Evolutionary conservation across 495 filamentous ascomycete species (phyloP), one percentile per base, ranked within the genome.

Genomic region (Lichenothelia convexa): DNA sequence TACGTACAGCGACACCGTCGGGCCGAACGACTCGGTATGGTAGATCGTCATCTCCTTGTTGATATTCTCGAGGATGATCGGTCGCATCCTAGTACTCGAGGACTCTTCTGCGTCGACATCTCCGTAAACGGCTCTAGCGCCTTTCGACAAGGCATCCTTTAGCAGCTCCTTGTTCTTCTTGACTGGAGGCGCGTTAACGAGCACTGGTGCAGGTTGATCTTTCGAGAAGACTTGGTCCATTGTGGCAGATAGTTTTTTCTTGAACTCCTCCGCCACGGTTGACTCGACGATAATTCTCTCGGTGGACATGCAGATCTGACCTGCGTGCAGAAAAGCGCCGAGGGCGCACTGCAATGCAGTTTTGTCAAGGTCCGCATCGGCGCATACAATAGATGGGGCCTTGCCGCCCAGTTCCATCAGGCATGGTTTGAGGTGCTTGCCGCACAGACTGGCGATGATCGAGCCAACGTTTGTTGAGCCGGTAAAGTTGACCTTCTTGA

Each of bases 281-380:
- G 70, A 68, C 50, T 91, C 78, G 17, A 93, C 80, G 16, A 93
- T 57, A 49, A 94, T 80, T 19, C 78, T 71, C 60, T 93, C 86
- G 0, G 84, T 92, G 2, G 73, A 69, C 86, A 94, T 89, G 62
- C 86, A 94, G 34, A 91, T 72, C 62, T 94, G 86, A 1, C 86
- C 86, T 16, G 63, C 59, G 32, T 73, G 64, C 49, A 72, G 45
- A 40, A 71, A 71, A 0, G 68, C 57, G 21, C 71, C 64, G 19
- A 65, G 24, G 1, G 65, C 60, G 37, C 64, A 68, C 38, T 57
- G 55, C 23, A 58, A 46, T 4, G 68, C 71, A 8, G 71, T 70
- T 36, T 63, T 61, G 12, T 70, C 59, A 18, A 74, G 40, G 36
- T 75, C 56, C 16, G 71, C 71, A 46, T 74, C 71, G 21, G 71